A percentile compares a stretch with the other conserved stretches of the same genome.
Conservation (phyloP, 2,329 filamentous ascomycete species). For the Moelleriella libera region DNA sequence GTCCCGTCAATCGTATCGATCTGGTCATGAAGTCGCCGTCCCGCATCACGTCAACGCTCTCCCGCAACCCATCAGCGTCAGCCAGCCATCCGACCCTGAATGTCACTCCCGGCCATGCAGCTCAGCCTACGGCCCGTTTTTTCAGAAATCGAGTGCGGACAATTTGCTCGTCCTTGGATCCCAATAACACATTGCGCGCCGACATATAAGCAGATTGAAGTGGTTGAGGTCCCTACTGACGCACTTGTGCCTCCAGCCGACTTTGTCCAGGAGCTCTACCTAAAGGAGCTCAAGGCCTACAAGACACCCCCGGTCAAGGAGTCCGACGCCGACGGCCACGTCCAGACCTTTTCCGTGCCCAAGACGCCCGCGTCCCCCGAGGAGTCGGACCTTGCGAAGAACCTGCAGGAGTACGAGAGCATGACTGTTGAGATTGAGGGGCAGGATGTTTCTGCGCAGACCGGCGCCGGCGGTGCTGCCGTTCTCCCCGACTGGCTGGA, state of each 20-base stretch:
- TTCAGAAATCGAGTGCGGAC: no score
- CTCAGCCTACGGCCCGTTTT: no score
- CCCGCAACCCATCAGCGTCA: no score
- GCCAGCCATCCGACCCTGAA: no score
- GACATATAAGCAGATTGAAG: not conserved
- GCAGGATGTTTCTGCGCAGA: constrained; percentile 45
- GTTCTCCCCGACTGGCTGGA: constrained; percentile 65
- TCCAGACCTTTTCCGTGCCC: constrained; percentile 74
- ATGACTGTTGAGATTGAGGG: constrained; percentile 94
- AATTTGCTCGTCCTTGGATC: no score
- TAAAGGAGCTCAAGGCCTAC: constrained; percentile 91
- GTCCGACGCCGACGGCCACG: constrained; percentile 76
- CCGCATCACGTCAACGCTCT: no score
- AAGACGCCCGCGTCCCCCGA: constrained; percentile 79
- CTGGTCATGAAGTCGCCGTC: no score
- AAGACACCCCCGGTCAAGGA: constrained; percentile 76
- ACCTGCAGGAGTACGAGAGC: constrained; percentile 86
- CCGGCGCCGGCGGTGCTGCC: constrained; percentile 43
- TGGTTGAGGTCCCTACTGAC: not conserved
- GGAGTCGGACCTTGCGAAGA: constrained; percentile 82
- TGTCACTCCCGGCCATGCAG: no score
- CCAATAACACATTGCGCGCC: no score
- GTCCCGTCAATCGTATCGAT: no score
- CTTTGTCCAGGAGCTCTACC: constrained; percentile 94
- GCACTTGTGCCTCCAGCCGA: constrained; percentile 49